Base-by-base conservation (phyloP, 177 flowering plant species). In the Telopea speciosissima region DNA sequence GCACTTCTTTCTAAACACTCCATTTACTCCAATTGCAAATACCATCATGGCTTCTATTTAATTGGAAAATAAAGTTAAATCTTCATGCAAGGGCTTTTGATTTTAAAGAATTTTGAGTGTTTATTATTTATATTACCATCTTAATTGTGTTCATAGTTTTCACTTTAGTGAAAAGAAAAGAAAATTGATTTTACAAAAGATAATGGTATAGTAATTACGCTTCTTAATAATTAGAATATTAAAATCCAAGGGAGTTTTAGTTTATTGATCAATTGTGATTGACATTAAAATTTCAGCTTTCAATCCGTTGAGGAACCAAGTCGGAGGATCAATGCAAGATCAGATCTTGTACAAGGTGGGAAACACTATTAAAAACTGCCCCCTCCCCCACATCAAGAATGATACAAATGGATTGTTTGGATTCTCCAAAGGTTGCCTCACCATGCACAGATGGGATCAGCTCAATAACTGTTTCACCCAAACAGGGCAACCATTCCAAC, bases 1-100 rank as follows among this genome's bases (percentile, higher is more conserved):
- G 83, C 94, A 0, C 83, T 95, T 21, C 81, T 74, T 78, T 86
- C 91, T 19, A 88, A 97, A 54, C 97, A 95, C 77, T 91, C 97
- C 22, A 80, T 93, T 40, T 95, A 95, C 81, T 91, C 93, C 74
- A 95, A 93, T 31, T 91, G 97, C n/a, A n/a, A n/a, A n/a, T n/a
- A n/a, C n/a, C n/a, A n/a, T n/a, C n/a, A n/a, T n/a, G n/a, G n/a
- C n/a, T n/a, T n/a, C n/a, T n/a, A n/a, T n/a, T n/a, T n/a, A n/a
- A n/a, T n/a, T n/a, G n/a, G n/a, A n/a, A n/a, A n/a, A n/a, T n/a
- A n/a, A n/a, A n/a, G n/a, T n/a, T n/a, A n/a, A n/a, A n/a, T n/a
- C n/a, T n/a, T n/a, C n/a, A n/a, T n/a, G n/a, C n/a, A n/a, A n/a
- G n/a, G n/a, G n/a, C n/a, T n/a, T n/a, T n/a, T n/a, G n/a, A n/a